Evolutionary conservation across 2,329 filamentous ascomycete genomes (phyloP).

Genomic region (Cladosporium sp.): DNA sequence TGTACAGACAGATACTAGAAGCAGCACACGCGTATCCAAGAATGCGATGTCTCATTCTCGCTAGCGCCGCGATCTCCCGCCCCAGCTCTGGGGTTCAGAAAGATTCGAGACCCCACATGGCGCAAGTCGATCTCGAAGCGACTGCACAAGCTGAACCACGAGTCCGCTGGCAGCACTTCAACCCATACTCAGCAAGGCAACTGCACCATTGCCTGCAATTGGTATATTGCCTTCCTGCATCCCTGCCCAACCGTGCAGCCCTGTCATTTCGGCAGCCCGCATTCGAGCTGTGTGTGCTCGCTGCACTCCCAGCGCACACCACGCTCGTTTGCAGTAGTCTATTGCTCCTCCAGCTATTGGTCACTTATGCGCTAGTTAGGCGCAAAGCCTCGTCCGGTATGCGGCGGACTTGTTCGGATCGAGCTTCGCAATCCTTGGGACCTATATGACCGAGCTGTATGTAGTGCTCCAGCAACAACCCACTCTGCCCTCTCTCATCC

Average conservation of each 20-base stretch:
- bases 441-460: constrained; percentile 15
- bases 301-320: constrained; percentile 5
- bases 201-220: background rate
- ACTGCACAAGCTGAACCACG: background rate
- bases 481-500: background rate
- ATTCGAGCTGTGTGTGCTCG: constrained; percentile 5
- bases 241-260: background rate
- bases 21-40: background rate
- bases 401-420: constrained; percentile 15
- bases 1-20: background rate
- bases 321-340: constrained; percentile 5
- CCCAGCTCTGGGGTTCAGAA: constrained; percentile 10
- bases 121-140: background rate
- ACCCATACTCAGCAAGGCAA: background rate
- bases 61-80: constrained; percentile 13
- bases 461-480: constrained; percentile 4
- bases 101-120: constrained; percentile 4
- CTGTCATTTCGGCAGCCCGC: background rate
- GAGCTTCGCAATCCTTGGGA: background rate
- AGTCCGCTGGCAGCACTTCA: background rate
- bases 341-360: constrained; percentile 16
- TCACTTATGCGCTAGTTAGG: constrained; percentile 9
- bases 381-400: constrained; percentile 8
- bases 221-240: background rate
- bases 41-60: background rate